Percentiles rank a stretch among this genome's conserved stretches.
Evolutionary conservation across 768 basidiomycete genomes (phyloP).

Genomic region (Naematelia aurantialba): DNA sequence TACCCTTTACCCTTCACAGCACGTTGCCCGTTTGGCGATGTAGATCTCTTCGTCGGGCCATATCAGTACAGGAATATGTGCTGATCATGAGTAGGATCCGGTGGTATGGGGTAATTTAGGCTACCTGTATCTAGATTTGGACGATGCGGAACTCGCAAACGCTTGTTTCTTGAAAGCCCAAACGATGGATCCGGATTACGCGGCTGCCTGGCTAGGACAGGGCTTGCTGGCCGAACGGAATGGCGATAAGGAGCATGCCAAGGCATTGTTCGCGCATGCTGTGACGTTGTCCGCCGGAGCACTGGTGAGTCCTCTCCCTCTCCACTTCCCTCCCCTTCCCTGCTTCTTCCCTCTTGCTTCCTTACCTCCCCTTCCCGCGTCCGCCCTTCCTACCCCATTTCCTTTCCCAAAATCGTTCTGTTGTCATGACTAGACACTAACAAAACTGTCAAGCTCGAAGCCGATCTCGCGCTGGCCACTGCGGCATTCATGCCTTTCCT

Average conservation of each 20-base stretch:
- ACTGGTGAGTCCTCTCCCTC: slow-evolving; percentile 40
- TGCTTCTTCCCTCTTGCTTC: no score
- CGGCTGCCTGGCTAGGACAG: slow-evolving; percentile 86
- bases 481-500: slow-evolving; percentile 57
- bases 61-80: background rate
- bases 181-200: slow-evolving; percentile 83
- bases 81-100: slow-evolving; percentile 58
- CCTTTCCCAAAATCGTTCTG: no score
- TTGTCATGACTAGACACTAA: no score
- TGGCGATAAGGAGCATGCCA: slow-evolving; percentile 59
- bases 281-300: slow-evolving; percentile 48
- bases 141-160: slow-evolving; percentile 76
- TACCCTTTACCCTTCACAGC: no score
- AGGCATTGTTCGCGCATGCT: slow-evolving; percentile 55
- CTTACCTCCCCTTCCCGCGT: no score
- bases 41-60: no score
- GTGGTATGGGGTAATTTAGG: slow-evolving; percentile 82
- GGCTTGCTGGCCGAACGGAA: slow-evolving; percentile 46
- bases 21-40: no score
- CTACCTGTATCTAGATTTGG: slow-evolving; percentile 73
- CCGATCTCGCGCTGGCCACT: slow-evolving; percentile 71
- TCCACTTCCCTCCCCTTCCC: no score
- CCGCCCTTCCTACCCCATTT: no score
- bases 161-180: slow-evolving; percentile 84
- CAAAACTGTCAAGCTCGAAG: slow-evolving; percentile 66